phyloP scores from a whole-genome alignment of 768 basidiomycete species.

The Lepiota brunneoincarnata region DNA sequence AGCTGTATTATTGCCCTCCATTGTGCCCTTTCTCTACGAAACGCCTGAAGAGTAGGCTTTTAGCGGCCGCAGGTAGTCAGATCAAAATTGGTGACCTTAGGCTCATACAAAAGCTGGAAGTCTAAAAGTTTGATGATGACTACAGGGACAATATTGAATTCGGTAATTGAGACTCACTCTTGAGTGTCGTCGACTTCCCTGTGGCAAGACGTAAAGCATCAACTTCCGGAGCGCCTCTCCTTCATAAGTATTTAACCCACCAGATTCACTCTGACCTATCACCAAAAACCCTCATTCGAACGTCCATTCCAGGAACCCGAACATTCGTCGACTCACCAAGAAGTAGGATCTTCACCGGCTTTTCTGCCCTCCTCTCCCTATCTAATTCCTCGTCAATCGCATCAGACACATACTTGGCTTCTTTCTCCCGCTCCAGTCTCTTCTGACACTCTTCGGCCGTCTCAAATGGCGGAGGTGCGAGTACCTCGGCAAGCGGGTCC shows the following conservation, averaged over 20 bases:
- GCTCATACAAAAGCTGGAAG: slow-evolving; percentile 62
- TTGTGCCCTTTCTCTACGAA: slow-evolving; percentile 55
- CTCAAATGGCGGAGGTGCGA: slow-evolving; percentile 55
- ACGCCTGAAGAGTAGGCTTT: slow-evolving; percentile 34
- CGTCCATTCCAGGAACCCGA: neutral
- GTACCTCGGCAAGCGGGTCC: slow-evolving; percentile 47
- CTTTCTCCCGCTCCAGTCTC: slow-evolving; percentile 45
- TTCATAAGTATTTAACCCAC: slow-evolving; percentile 34
- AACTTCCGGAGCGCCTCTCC: no score
- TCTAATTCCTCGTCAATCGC: slow-evolving; percentile 64
- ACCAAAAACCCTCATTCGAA: neutral
- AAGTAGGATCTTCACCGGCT: slow-evolving; percentile 55
- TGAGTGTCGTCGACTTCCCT: slow-evolving; percentile 11
- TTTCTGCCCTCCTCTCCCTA: slow-evolving; percentile 44
- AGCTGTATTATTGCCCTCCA: slow-evolving; percentile 71
- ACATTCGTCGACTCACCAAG: slow-evolving; percentile 42
- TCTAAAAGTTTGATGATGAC: slow-evolving; percentile 28
- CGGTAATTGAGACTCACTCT: neutral
- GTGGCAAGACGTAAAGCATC: no score
- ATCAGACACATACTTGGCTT: slow-evolving; percentile 56
- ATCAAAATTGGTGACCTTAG: slow-evolving; percentile 36
- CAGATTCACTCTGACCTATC: slow-evolving; percentile 78
- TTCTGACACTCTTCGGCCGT: slow-evolving; percentile 39
- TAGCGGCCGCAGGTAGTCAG: neutral
- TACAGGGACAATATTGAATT: no score